Base-by-base conservation (phyloP, 108 stramenopile genomes). In the Discostella pseudostelligera region DNA sequence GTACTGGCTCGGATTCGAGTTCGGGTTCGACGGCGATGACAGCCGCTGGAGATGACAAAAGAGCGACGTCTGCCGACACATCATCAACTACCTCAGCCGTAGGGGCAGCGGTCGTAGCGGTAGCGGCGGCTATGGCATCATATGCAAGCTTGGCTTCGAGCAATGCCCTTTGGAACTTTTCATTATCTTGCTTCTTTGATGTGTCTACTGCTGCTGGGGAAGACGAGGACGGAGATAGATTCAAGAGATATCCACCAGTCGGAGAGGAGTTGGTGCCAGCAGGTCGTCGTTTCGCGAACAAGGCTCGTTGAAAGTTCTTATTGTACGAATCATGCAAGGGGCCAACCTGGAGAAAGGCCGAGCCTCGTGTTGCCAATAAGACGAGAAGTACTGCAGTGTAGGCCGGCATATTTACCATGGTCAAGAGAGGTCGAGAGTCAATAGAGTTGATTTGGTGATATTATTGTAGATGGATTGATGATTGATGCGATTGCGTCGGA, bases 271-370 rank as follows among this genome's bases (percentile, higher is more conserved):
- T 11, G 25, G 48, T 29, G 24, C 14, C 25, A 26, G 12, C 28
- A 14, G 28, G 17, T 32, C 46, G 35, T 43, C 49, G 56, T 14
- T 61, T 61, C 25, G 61, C 70, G 42, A 71, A 61, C 26, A 71
- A 43, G 17, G 70, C 59, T 53, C 70, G 53, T 39, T 71, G 62
- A 28, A 71, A 63, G 53, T n/a, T n/a, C n/a, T n/a, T n/a, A n/a
- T 19, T 39, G 32, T 62, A 49, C 32, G 70, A 62, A 17, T 61
- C 62, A 1, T 71, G 62, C 39, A 58, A 25, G 0, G 53, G 62
- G 8, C 44, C 44, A 9, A 46, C 43, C n/a, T 26, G 44, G 42
- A 56, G 49, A 16, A 61, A 70, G 26, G 50, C 59, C 16, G 48
- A 35, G 19, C 26, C 6, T 21, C 17, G 13, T 1, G 69, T 39